Conservation (phyloP, 306 rosid genomes). For the Amphicarpaea edgeworthii region DNA sequence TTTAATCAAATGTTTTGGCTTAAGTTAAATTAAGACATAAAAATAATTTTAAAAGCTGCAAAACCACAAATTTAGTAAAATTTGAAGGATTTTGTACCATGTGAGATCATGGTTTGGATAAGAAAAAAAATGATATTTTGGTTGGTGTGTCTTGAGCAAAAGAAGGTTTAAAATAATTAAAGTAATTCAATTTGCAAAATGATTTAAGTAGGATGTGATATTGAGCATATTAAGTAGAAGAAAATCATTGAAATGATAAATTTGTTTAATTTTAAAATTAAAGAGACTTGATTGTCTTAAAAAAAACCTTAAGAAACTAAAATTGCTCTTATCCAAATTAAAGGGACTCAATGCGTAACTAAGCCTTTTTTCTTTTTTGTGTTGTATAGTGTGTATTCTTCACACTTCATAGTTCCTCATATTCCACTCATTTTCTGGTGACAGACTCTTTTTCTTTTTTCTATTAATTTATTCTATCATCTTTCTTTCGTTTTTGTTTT, state of each 20-base stretch:
- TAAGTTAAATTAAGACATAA: neutral
- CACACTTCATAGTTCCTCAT: neutral
- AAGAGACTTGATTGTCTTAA: neutral
- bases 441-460: neutral
- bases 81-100: neutral
- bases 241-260: neutral
- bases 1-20: neutral
- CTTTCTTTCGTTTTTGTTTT: neutral
- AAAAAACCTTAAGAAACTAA: neutral
- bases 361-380: neutral
- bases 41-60: neutral
- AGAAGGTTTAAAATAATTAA: neutral
- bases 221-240: neutral
- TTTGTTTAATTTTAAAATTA: neutral
- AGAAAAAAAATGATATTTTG: neutral
- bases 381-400: neutral
- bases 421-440: neutral
- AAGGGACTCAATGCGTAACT: neutral
- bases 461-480: neutral
- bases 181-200: neutral
- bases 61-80: neutral
- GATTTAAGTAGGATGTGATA: neutral
- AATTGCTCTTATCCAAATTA: neutral
- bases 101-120: neutral
- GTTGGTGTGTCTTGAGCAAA: neutral